Base-by-base conservation (phyloP, 192 early-diverging fungal species). In the Backusella sp. region DNA sequence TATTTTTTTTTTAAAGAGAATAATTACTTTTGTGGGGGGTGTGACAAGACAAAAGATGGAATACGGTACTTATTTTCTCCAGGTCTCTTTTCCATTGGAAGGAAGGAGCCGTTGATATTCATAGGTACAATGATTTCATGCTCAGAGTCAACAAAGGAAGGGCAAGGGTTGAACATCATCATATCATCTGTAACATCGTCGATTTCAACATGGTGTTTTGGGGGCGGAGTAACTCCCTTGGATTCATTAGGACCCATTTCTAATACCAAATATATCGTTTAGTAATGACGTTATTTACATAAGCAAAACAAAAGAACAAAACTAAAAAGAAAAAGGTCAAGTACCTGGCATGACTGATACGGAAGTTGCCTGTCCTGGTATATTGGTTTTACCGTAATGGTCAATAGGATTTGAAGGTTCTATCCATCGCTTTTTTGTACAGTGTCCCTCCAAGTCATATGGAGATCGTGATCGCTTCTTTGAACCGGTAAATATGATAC, bases 61-160 rank as follows among this genome's bases (percentile, higher is more conserved):
- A 74, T 66, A 65, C 73, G 59, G 23, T 65, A 74, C 39, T 66
- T 74, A 19, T 21, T 74, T 66, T 74, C 73, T 17, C 73, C 73
- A n/a, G 59, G 26, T 59, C 37, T 35, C 12, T 59, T 21, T 66
- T 74, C 34, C 65, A 66, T 73, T 35, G 72, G 72, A 35, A 73
- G 72, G n/a, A 34, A 73, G 32, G 72, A 35, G 14, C 72, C 72
- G 36, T 73, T 73, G n/a, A 73, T 53, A 56, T 59, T 49, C 30
- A 34, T 53, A 62, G 28, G 66, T 17, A 35, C 32, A 32, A 35
- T 68, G 15, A 32, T 68, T n/a, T 68, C 32, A 36, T 68, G 19
- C 26, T 68, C 35, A 34, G 34, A 68, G 4, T 35, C 66, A 32
- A 68, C 28, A 32, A 36, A 34, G n/a, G 14, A 5, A 68, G 32